Evolutionary conservation across 805 yeast genomes (phyloP).

Genomic region (Wickerhamomyces bovis): DNA sequence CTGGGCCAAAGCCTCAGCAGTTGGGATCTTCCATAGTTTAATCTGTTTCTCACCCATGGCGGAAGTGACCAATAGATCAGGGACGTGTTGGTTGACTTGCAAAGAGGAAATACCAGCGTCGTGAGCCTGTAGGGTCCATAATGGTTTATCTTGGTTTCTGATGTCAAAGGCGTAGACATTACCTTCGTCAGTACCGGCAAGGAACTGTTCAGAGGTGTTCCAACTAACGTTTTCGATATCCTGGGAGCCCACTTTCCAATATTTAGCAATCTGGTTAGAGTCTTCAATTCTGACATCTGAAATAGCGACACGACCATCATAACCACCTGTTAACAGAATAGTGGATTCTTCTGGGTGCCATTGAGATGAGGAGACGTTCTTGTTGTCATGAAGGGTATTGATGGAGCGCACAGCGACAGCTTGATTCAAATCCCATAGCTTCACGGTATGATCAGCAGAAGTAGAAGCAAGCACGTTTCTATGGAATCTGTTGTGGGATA

Average conservation of each 20-base stretch:
- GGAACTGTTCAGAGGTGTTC: constrained; percentile 54
- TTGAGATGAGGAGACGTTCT: constrained; percentile 76
- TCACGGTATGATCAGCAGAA: constrained; percentile 91
- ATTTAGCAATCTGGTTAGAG: constrained; percentile 50
- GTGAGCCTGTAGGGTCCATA: constrained; percentile 97
- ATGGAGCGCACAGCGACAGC: constrained; percentile 77
- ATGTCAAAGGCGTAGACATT: constrained; percentile 85
- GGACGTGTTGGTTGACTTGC: constrained; percentile 58
- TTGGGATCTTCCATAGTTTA: constrained; percentile 80
- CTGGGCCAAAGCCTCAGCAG: constrained; percentile 20
- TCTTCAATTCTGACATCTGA: constrained; percentile 78
- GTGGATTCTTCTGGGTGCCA: constrained; percentile 76
- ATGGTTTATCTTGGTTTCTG: constrained; percentile 56
- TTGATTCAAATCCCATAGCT: constrained; percentile 85
- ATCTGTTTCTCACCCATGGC: constrained; percentile 87
- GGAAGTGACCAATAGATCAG: constrained; percentile 75
- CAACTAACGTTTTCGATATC: constrained; percentile 83
- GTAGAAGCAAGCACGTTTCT: constrained; percentile 87
- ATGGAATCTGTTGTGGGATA: constrained; percentile 75
- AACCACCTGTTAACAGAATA: constrained; percentile 83
- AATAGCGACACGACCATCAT: constrained; percentile 78
- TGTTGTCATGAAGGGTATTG: constrained; percentile 62
- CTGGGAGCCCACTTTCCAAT: constrained; percentile 63
- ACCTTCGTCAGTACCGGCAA: constrained; percentile 91
- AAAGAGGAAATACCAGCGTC: constrained; percentile 88